Evolutionary conservation across 2,329 filamentous ascomycete genomes (phyloP).

Genomic region (Fusarium setosum): DNA sequence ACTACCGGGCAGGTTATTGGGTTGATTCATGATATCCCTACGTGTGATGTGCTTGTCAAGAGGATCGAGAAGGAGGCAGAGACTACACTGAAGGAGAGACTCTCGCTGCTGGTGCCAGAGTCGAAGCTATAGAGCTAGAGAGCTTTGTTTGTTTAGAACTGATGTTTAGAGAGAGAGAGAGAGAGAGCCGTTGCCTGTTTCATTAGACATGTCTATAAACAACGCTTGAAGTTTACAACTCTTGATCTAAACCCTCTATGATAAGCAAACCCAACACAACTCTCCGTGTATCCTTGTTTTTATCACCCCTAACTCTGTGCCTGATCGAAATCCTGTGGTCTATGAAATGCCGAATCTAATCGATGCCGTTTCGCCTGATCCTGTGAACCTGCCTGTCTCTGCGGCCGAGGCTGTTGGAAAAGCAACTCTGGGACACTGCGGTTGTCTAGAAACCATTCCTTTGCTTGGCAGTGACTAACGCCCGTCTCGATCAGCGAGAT

Average conservation of each 20-base stretch:
- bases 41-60: constrained; percentile 74
- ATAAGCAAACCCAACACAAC: background rate
- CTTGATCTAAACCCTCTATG: constrained; percentile 12
- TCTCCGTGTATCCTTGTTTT: background rate
- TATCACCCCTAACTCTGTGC: background rate
- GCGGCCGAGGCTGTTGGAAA: constrained; percentile 24
- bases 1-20: constrained; percentile 97
- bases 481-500: constrained; percentile 48
- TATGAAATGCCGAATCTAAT: constrained; percentile 38
- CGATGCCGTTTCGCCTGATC: constrained; percentile 30
- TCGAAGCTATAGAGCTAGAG: constrained; percentile 66
- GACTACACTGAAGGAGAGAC: constrained; percentile 70
- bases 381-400: background rate
- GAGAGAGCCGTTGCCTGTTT: background rate
- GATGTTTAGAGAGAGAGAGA: constrained; percentile 11
- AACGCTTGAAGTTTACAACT: background rate
- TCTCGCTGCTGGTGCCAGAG: constrained; percentile 64
- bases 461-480: constrained; percentile 39
- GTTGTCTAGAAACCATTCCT: constrained; percentile 32
- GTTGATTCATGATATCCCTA: constrained; percentile 85
- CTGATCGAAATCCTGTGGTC: constrained; percentile 24
- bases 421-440: constrained; percentile 41
- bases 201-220: constrained; percentile 15
- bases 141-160: constrained; percentile 14
- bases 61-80: constrained; percentile 84